phyloP scores from a whole-genome alignment of 495 filamentous ascomycete species.

The Annulohypoxylon bovei region DNA sequence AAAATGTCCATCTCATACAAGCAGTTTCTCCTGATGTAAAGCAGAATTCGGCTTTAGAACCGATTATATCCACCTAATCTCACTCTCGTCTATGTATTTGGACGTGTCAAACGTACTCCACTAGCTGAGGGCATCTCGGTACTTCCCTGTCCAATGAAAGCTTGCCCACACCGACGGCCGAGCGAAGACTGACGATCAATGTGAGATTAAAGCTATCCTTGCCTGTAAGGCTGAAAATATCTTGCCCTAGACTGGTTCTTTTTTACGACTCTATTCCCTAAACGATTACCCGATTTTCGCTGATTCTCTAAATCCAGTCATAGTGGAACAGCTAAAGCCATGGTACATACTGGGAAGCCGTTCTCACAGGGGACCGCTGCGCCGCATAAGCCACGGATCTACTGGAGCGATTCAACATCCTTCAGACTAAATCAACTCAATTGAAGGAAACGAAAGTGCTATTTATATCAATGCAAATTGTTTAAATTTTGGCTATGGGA shows the following conservation, averaged over 20 bases:
- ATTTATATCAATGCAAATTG: slow-evolving; percentile 7
- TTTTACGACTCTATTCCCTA: not conserved
- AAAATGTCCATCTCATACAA: too few species aligned
- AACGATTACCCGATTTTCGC: not conserved
- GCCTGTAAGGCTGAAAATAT: slow-evolving; percentile 1
- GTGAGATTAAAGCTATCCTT: not conserved
- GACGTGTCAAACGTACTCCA: not conserved
- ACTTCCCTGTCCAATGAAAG: not conserved
- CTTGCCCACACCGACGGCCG: not conserved
- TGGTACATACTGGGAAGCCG: not conserved
- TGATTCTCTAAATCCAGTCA: not conserved
- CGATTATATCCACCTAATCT: not conserved
- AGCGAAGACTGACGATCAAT: not conserved
- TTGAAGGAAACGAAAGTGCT: not conserved
- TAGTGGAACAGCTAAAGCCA: not conserved
- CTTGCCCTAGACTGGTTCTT: not conserved
- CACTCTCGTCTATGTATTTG: not conserved
- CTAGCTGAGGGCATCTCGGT: slow-evolving; percentile 7
- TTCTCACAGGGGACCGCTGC: not conserved
- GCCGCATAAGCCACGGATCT: slow-evolving; percentile 18
- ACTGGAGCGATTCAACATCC: not conserved
- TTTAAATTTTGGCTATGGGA: not conserved
- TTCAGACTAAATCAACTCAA: not conserved
- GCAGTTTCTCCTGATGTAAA: too few species aligned
- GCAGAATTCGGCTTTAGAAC: not conserved